phyloP scores from a whole-genome alignment of 2,329 filamentous ascomycete species.

The Ascochyta clinopodiicola region DNA sequence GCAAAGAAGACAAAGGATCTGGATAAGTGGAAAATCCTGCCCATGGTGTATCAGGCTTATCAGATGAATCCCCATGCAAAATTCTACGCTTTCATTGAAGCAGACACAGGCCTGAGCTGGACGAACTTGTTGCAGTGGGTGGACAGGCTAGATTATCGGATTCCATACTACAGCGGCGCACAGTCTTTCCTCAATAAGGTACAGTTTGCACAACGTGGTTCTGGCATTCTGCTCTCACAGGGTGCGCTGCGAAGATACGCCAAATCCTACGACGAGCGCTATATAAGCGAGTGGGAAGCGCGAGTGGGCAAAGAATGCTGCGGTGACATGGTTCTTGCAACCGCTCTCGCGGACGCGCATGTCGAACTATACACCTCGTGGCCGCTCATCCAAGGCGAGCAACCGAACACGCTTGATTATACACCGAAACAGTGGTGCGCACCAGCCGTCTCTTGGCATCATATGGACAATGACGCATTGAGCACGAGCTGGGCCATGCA shows the following conservation, averaged over 20 bases:
- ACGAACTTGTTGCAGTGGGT: constrained; percentile 51
- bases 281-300: constrained; percentile 43
- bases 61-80: constrained; percentile 35
- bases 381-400: constrained; percentile 54
- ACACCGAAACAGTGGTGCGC: constrained; percentile 51
- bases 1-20: constrained; percentile 56
- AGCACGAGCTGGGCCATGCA: constrained; percentile 42
- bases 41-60: constrained; percentile 60
- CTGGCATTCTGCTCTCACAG: constrained; percentile 53
- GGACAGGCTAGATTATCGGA: constrained; percentile 47
- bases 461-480: constrained; percentile 32
- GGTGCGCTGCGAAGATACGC: constrained; percentile 47
- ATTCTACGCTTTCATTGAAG: constrained; percentile 47
- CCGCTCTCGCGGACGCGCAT: constrained; percentile 42
- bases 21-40: constrained; percentile 66
- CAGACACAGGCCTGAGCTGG: constrained; percentile 46
- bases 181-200: constrained; percentile 46
- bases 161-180: constrained; percentile 52
- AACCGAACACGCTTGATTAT: constrained; percentile 50
- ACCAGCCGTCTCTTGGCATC: constrained; percentile 50
- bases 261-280: constrained; percentile 41
- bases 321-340: constrained; percentile 47
- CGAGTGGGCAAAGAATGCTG: constrained; percentile 44
- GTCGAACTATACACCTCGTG: constrained; percentile 48
- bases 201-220: constrained; percentile 52